Base-by-base conservation (phyloP, 495 filamentous ascomycete species). In the Hypoxylon lienhwacheense region DNA sequence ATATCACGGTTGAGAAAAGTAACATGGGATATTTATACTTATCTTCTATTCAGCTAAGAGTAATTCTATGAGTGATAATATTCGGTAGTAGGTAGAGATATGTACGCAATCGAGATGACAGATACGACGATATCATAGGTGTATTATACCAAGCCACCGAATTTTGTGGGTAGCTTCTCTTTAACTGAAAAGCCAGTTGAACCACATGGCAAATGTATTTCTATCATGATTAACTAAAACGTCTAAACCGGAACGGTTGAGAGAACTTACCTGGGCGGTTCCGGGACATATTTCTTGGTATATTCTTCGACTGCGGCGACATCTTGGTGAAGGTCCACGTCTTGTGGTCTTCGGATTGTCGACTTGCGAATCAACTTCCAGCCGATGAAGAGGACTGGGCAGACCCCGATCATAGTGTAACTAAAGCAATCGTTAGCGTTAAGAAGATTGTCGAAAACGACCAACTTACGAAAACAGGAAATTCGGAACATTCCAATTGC, bases 261-360 rank as follows among this genome's bases (percentile, higher is more conserved):
- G 36, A 32, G 5, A 3, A 47, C 10, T 68, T 73, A 87, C 86
- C 70, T 82, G 3, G 87, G 73, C 3, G 77, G 79, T 14, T 17
- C 51, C 8, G 79, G 73, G 8, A 87, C 73, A 68, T 79, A 91
- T 37, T 80, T 84, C 25, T 73, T 71, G 10, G 82, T 81, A 63
- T 93, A 91, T 52, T 86, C 82, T 43, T 89, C 88, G 52, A 93
- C 84, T 61, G 86, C 83, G 5, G 80, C 82, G n/a, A 89, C 60
- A 35, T 85, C 85, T 43, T 67, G 66, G 11, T 71, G 56, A 24
- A 92, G 53, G 65, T 90, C 84, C 7, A 88, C 77, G 44, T 90
- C 81, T 2, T 81, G 69, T 0, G 84, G 73, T 19, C 68, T 73
- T 46, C 75, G 65, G 52, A 83, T 73, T 34, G 73, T 79, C 0